These are phyloP conservation scores for Thalassiosira livingstoniorum DNA, from an alignment of 352 stramenopile species.

Conservation along the genomic window DNA sequence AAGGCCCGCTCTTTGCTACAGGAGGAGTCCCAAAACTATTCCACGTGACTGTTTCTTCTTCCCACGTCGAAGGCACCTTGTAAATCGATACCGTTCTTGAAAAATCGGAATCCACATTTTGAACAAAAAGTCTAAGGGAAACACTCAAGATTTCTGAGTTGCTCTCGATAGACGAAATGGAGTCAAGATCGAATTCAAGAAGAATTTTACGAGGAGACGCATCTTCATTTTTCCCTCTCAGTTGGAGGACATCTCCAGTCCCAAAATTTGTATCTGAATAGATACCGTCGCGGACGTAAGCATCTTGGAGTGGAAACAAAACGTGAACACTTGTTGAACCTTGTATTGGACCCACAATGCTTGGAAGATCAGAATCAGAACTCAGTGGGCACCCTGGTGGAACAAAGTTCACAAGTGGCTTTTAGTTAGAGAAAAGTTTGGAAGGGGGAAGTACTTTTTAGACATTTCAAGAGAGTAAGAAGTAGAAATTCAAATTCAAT, in stretches of 20 bases:
- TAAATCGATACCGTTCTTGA: constrained; percentile 19
- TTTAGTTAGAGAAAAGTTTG: too few species aligned
- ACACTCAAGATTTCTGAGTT: not conserved
- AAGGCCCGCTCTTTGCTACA: constrained; percentile 8
- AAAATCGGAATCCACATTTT: constrained; percentile 19
- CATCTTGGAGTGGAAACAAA: constrained; percentile 16
- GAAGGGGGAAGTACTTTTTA: too few species aligned
- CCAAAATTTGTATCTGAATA: constrained; percentile 27
- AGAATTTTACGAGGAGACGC: constrained; percentile 23
- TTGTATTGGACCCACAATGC: not conserved
- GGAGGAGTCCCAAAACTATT: constrained; percentile 30
- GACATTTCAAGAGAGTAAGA: too few species aligned
- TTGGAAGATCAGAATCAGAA: constrained; percentile 6
- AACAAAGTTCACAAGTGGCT: constrained; percentile 18
- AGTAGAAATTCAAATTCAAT: too few species aligned
- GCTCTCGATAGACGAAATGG: constrained; percentile 4
- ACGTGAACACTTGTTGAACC: not conserved
- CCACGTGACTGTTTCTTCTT: constrained; percentile 29
- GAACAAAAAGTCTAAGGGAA: constrained; percentile 26
- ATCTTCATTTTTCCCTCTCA: constrained; percentile 3
- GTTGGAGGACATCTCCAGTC: constrained; percentile 1
- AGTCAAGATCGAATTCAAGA: constrained; percentile 23
- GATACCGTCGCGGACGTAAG: constrained; percentile 15
- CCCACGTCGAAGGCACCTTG: constrained; percentile 18
- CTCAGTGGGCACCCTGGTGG: not conserved